A percentile compares a stretch with the other conserved stretches of the same genome.
phyloP scores from a whole-genome alignment of 31 red algal species.

The Endocladia muricata region DNA sequence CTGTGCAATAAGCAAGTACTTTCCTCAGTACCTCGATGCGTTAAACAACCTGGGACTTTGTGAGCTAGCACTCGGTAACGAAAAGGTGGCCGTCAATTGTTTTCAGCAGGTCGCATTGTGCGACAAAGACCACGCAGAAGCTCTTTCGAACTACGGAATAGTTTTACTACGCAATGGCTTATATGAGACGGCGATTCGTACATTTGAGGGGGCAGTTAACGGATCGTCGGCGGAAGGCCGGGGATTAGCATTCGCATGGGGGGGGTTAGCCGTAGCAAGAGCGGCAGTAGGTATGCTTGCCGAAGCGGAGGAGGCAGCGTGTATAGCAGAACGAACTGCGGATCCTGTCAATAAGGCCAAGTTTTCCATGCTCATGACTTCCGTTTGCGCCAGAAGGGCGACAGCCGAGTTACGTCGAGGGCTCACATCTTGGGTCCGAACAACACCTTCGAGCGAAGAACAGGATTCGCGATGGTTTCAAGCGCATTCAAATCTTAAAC shows the following conservation, averaged over 20 bases:
- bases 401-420: slow-evolving; percentile 9
- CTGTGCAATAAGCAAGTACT: slow-evolving; percentile 14
- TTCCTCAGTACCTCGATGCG: slow-evolving; percentile 77
- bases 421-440: no score
- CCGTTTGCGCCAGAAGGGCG: slow-evolving; percentile 37
- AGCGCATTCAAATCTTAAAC: background rate
- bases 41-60: slow-evolving; percentile 67
- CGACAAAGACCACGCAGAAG: slow-evolving; percentile 64
- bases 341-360: slow-evolving; percentile 28
- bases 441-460: background rate
- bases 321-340: slow-evolving; percentile 54
- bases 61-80: slow-evolving; percentile 48
- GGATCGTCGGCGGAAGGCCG: slow-evolving; percentile 4
- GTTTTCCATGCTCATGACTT: slow-evolving; percentile 48
- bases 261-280: slow-evolving; percentile 34
- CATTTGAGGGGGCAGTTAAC: slow-evolving; percentile 35
- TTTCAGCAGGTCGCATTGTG: slow-evolving; percentile 53
- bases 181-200: slow-evolving; percentile 35
- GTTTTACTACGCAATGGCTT: slow-evolving; percentile 38
- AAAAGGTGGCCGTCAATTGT: slow-evolving; percentile 19
- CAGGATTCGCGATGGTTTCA: background rate
- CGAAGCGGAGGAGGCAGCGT: slow-evolving; percentile 29
- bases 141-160: slow-evolving; percentile 64
- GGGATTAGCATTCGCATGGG: slow-evolving; percentile 45
- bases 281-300: slow-evolving; percentile 40